These are phyloP conservation scores for Ceratocystis cubensis DNA, from an alignment of 2,329 filamentous ascomycete genomes.

Conservation along the genomic window DNA sequence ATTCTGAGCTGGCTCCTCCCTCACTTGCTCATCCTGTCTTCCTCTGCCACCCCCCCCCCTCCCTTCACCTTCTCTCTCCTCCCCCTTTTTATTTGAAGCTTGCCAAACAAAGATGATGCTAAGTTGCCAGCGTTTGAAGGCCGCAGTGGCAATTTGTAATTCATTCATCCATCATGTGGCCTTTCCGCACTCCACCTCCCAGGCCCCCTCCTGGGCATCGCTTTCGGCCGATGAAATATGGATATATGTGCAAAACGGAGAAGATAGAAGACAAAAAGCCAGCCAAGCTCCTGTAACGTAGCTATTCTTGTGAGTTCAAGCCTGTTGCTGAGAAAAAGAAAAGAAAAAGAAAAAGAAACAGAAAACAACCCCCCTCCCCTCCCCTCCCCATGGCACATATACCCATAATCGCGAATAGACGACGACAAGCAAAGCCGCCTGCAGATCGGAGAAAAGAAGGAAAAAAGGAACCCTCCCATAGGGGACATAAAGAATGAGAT, in stretches of 20 bases:
- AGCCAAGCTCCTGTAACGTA: too few relatives aligned
- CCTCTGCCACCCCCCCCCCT: not conserved
- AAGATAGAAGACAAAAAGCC: too few relatives aligned
- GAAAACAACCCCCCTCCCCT: not conserved
- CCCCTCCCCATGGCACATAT: not conserved
- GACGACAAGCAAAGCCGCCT: not conserved
- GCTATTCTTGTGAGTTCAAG: too few relatives aligned
- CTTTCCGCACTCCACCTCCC: too few relatives aligned
- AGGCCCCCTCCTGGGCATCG: too few relatives aligned
- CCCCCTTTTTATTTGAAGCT: too few relatives aligned
- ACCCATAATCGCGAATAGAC: not conserved
- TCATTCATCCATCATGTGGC: too few relatives aligned
- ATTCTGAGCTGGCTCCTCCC: not conserved
- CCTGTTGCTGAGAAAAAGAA: not conserved
- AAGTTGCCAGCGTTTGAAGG: not conserved
- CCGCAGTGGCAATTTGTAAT: too few relatives aligned
- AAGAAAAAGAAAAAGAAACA: not conserved
- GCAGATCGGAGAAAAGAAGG: not conserved
- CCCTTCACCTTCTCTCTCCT: too few relatives aligned
- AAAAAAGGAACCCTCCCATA: not conserved
- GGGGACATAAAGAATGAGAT: not conserved
- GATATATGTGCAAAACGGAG: too few relatives aligned
- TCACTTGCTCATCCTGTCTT: not conserved
- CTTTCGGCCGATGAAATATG: too few relatives aligned
- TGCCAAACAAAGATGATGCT: too few relatives aligned